Conservation (phyloP, 176 grass and related monocot species). For the bread wheat (Triticum aestivum) region DNA sequence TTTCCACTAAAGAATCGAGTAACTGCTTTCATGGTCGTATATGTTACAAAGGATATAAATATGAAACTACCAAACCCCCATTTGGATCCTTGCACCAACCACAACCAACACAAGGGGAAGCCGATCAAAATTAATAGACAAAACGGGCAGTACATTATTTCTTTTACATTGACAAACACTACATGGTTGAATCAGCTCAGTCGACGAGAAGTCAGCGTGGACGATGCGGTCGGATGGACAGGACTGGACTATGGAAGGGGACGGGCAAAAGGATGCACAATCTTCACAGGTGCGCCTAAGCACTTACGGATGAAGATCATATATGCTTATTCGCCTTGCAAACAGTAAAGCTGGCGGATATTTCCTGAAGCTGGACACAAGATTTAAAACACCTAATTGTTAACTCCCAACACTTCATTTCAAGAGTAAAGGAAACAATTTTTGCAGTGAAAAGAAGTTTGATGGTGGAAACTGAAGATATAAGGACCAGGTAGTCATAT, state of each 20-base stretch:
- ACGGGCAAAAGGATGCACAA: slow-evolving; percentile 27
- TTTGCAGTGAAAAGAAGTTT: not conserved
- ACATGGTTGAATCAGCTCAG: slow-evolving; percentile 17
- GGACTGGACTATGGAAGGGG: not conserved
- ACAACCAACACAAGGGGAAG: slow-evolving; percentile 10
- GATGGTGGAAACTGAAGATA: not conserved
- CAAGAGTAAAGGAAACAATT: not conserved
- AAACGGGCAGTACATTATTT: slow-evolving; percentile 16
- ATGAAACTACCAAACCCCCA: not conserved
- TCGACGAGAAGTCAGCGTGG: slow-evolving; percentile 23
- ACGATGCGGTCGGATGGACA: not conserved
- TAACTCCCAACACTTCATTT: not conserved
- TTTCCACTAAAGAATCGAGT: slow-evolving; percentile 1
- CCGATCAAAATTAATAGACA: slow-evolving; percentile 35
- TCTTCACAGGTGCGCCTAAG: not conserved
- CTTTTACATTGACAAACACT: slow-evolving; percentile 33
- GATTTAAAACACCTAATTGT: not conserved
- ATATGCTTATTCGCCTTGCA: slow-evolving; percentile 51
- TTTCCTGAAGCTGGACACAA: slow-evolving; percentile 78
- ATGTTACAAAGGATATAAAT: slow-evolving; percentile 14
- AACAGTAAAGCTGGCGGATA: slow-evolving; percentile 77
- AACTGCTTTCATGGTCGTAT: not conserved
- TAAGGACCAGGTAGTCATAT: slow-evolving; percentile 1
- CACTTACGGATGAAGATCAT: not conserved
- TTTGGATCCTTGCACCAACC: not conserved